These are phyloP conservation scores for Tritrichomonas musculus DNA, from an alignment of 208 protist species.

Conservation along the genomic window DNA sequence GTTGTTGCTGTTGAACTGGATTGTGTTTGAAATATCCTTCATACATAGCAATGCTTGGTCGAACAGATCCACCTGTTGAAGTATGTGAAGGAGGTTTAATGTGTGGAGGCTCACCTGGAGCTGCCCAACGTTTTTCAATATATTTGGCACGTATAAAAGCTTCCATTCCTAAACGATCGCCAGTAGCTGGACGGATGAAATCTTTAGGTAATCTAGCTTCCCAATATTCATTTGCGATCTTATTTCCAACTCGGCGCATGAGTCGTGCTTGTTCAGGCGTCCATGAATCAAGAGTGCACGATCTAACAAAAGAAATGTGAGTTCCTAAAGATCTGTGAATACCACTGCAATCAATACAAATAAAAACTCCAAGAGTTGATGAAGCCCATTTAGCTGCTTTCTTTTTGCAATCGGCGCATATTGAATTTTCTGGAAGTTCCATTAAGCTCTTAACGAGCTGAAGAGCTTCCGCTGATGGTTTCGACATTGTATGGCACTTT, in stretches of 20 bases:
- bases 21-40: neutral
- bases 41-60: neutral
- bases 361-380: slow-evolving; percentile 58
- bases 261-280: neutral
- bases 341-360: slow-evolving; percentile 60
- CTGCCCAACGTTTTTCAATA: neutral
- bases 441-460: neutral
- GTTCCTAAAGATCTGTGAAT: slow-evolving; percentile 57
- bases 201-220: neutral
- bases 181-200: neutral
- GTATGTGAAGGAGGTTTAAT: neutral
- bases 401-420: slow-evolving; percentile 42
- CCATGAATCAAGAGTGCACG: slow-evolving; percentile 54
- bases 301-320: slow-evolving; percentile 55
- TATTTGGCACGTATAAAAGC: slow-evolving; percentile 46
- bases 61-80: neutral
- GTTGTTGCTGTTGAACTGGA: neutral
- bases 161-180: slow-evolving; percentile 12
- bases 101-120: neutral
- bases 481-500: neutral
- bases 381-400: slow-evolving; percentile 42
- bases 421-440: slow-evolving; percentile 36
- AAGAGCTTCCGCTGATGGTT: neutral
- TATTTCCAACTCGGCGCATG: slow-evolving; percentile 2
- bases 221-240: slow-evolving; percentile 32